Base-by-base conservation (phyloP, 768 basidiomycete genomes). In the Imleria badia region DNA sequence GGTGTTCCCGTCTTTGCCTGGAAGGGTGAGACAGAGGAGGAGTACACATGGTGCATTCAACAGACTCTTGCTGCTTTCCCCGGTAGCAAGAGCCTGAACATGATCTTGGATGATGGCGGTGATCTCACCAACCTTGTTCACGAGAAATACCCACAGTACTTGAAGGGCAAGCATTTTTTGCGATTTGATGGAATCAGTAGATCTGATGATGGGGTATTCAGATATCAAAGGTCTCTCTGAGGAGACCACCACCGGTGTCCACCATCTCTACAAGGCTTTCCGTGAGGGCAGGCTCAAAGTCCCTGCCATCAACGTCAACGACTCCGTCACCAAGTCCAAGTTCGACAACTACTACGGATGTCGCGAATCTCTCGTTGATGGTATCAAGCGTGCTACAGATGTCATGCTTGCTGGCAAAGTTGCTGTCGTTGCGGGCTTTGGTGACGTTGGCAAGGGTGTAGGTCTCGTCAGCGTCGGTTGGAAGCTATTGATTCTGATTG, bases 331-430 rank as follows among this genome's bases (percentile, higher is more conserved):
- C 62, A 99, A 99, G 78, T 97, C 94, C 71, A 99, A 99, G 81
- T 99, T 99, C 72, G 90, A 95, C 77, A 93, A 94, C 79, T 89
- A 93, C 77, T 99, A 99, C 72, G 97, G 97, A 58, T 99, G 97
- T 79, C 93, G 97, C 69, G 97, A 99, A 76, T 99, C 97, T 31
- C 91, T 99, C 59, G 97, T 99, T 57, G 97, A 99, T 72, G 97
- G 97, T 65, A 98, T 99, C 80, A 99, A 99, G 85, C 94, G 97
- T 69, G 97, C 97, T 55, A 99, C 97, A 60, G 97, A 99, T 73
- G 93, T 99, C 73, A 99, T 99, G 97, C 86, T 99, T 72, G 97
- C 97, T 62, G 97, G 96, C 49, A 99, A 99, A 79, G 95, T 99
- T 61, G 95, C 94, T 49, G 92, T 98, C 61, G 97, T 99, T 63